Evolutionary conservation across 805 yeast genomes (phyloP), one percentile per base, ranked within the genome.

Genomic region (Schizosaccharomyces osmophilus): DNA sequence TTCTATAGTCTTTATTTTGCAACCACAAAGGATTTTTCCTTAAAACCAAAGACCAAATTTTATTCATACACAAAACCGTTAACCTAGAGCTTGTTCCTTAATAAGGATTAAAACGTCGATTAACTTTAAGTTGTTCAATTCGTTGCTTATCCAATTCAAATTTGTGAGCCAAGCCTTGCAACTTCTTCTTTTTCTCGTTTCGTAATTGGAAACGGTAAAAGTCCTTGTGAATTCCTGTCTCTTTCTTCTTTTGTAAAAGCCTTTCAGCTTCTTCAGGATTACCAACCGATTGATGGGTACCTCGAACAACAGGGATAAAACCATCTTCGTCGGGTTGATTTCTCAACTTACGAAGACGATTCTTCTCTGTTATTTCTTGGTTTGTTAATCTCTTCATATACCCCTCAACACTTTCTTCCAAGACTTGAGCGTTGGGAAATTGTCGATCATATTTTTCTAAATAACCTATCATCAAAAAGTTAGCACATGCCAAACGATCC

Each of bases 171-270:
- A 93, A 75, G 62, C 86, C 88, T 69, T 87, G 86, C 86, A 93
- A 87, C 72, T 90, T 95, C 64, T 78, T 80, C 76, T 93, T 93
- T 78, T 89, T 90, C 68, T 81, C 79, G 71, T 93, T 95, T 72
- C 99, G 82, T 66, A 93, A 80, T 75, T 93, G 99, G 80, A 89
- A 93, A 68, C 95, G 78, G 76, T 93, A 93, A 76, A 93, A 93
- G 73, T 94, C 97, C 66, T 79, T 78, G 75, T 89, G 87, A 67
- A 86, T 89, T 69, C 82, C 82, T 71, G 79, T 84, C 61, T 75
- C 73, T 63, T 73, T 71, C 62, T 68, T 69, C 58, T 68, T 66
- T 42, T 36, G 29, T 54, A 63, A 70, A 59, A 77, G 78, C 45
- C 80, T 82, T 36, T 75, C 74, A 1, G 82, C 42, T 4, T 51